Base-by-base conservation (phyloP, 2,329 filamentous ascomycete genomes). In the Chaetomiaceae sp. region DNA sequence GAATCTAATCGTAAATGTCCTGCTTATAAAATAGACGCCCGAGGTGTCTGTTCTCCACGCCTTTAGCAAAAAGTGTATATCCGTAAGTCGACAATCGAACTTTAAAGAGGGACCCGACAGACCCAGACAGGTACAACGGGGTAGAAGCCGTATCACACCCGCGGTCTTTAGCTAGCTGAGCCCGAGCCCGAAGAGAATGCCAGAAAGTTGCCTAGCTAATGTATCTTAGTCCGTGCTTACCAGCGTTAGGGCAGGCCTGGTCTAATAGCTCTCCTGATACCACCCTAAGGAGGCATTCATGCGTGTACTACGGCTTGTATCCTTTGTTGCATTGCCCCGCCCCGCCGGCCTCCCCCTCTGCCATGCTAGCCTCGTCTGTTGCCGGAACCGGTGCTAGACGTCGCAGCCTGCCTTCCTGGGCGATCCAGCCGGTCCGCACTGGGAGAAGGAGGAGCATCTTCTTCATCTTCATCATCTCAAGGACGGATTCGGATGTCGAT, bases 1-100 rank as follows among this genome's bases (percentile, higher is more conserved):
- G 20, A 6, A 68, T 44, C 17, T 46, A 45, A 38, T 58, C 34
- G 45, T 70, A 69, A 0, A 68, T 48, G 8, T 58, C 20, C 7
- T 59, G 54, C 43, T 69, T 58, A 39, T 65, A 48, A 15, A 44
- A 52, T 3, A 69, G 51, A 24, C 42, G 40, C 5, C 3, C 18
- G 1, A 47, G 22, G 38, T 65, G 39, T 5, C 42, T 8, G 0
- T 17, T 30, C 52, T 68, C 58, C 12, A 69, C 56, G 4, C 64
- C 66, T 52, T 71, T 70, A 12, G 65, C 65, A 2, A 70, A 58
- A 17, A 69, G 55, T 33, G 62, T 68, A 38, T 70, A 70, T 35
- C 65, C 60, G 27, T 63, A 45, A 2, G 58, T 57, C 2, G 60
- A 59, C 1, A 70, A 51, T 7, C 62, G 48, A 6, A 70, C 30